Conservation (phyloP, 306 rosid species). For the Pueraria montana region DNA sequence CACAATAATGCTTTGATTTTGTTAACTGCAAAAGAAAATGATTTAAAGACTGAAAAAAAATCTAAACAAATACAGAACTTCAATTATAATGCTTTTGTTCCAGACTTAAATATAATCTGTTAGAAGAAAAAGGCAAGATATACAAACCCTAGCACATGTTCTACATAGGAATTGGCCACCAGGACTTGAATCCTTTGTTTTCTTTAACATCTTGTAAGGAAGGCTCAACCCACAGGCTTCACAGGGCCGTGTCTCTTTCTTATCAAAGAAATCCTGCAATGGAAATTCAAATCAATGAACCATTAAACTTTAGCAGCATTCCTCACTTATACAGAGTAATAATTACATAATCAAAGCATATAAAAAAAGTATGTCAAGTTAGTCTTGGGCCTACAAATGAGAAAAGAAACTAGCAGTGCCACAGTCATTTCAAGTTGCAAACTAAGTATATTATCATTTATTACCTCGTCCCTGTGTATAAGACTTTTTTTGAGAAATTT, state of each 20-base stretch:
- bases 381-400: slow-evolving; percentile 9
- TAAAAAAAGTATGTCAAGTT: slow-evolving; percentile 17
- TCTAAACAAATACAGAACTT: slow-evolving; percentile 38
- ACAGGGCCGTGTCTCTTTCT: slow-evolving; percentile 70
- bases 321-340: slow-evolving; percentile 14
- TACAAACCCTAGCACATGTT: slow-evolving; percentile 88
- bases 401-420: not conserved
- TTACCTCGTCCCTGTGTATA: not conserved
- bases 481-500: not conserved
- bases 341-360: slow-evolving; percentile 33
- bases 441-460: slow-evolving; percentile 18
- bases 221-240: slow-evolving; percentile 81
- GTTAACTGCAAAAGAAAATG: slow-evolving; percentile 65
- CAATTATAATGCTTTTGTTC: slow-evolving; percentile 36
- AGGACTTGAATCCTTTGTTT: slow-evolving; percentile 61
- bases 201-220: slow-evolving; percentile 72
- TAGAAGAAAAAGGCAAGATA: slow-evolving; percentile 47
- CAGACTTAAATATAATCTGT: slow-evolving; percentile 29
- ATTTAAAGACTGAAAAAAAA: slow-evolving; percentile 42
- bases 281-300: slow-evolving; percentile 45
- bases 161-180: slow-evolving; percentile 78
- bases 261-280: slow-evolving; percentile 68
- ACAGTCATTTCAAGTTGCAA: slow-evolving; percentile 31
- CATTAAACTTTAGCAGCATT: slow-evolving; percentile 3
- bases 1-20: slow-evolving; percentile 92